Evolutionary conservation across 192 early-diverging fungal species (phyloP), one percentile per base, ranked within the genome.

Genomic region (Backusella liffmaniae): DNA sequence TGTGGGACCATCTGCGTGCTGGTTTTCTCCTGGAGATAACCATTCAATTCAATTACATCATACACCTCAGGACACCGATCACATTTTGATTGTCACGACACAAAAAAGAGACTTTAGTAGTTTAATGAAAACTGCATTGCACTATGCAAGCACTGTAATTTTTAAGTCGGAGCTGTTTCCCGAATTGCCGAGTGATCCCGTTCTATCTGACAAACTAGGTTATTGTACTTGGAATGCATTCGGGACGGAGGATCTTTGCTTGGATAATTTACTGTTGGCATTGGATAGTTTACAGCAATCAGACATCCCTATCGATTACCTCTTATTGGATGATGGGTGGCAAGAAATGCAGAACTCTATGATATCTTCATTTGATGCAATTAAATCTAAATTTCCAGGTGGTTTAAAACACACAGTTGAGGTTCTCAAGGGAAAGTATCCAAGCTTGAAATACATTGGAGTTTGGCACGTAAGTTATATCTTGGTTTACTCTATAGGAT

Each of bases 251-350:
- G 8, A 62, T 71, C n/a, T 72, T 18, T 62, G 18, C 29, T 23
- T 56, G 23, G 56, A 66, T 26, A 59, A 72, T 26, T 7, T 82
- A 13, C 36, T 76, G 23, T 13, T 39, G 29, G 41, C 46, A 16
- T 30, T 82, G 37, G 21, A 73, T 4, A 68, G 62, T 39, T 66
- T 83, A 12, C 26, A 71, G 15, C 32, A 23, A 39, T 18, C 29
- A 18, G 39, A 77, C 8, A 46, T 83, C 6, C 67, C 62, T 37
- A 37, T 83, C n/a, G 71, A 37, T 34, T 81, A 82, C 34, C 73
- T 87, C 3, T 56, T 87, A 16, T 75, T 90, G 35, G 87, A 90
- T 76, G 88, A 90, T 66, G 87, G 87, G n/a, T 90, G 87, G 86
- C 84, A 87, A 73, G 32, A 53, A 12, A 71, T 82, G 2, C 73